These are phyloP conservation scores for Oryza officinalis DNA, from an alignment of 176 grass and related monocot species.

Conservation along the genomic window DNA sequence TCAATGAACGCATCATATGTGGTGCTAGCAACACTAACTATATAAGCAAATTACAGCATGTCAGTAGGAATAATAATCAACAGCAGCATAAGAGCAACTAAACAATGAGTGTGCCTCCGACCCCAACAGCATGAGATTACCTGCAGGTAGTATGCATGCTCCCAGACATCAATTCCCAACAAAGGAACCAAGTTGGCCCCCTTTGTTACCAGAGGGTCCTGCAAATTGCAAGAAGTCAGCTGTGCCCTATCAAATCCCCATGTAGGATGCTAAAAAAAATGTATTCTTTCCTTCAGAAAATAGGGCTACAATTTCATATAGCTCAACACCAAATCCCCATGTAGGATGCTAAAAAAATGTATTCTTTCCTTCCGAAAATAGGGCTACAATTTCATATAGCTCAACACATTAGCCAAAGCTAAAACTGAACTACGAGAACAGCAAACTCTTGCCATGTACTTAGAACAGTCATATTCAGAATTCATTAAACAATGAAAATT, in stretches of 20 bases:
- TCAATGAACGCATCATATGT: not conserved
- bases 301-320: conserved; percentile 8
- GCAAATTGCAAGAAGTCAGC: conserved; percentile 27
- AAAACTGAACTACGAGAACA: not conserved
- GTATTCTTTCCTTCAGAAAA: not conserved
- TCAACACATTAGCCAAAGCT: not conserved
- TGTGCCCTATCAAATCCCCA: not conserved
- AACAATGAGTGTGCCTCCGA: not conserved
- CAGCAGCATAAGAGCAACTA: not conserved
- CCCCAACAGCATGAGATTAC: conserved; percentile 46
- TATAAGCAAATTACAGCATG: not conserved
- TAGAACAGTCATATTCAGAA: not conserved
- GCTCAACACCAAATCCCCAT: not conserved
- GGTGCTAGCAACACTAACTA: not conserved
- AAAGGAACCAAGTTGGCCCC: conserved; percentile 82
- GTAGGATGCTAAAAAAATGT: not conserved
- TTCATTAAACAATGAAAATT: not conserved
- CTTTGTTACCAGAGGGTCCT: conserved; percentile 94
- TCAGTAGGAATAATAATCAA: not conserved
- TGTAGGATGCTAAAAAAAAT: not conserved
- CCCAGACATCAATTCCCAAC: conserved; percentile 97
- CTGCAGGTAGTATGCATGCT: conserved; percentile 99
- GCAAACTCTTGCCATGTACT: not conserved
- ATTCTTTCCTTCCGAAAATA: not conserved
- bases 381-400: conserved; percentile 9